Base-by-base conservation (phyloP, 2,329 filamentous ascomycete genomes). In the Eutypa lata region DNA sequence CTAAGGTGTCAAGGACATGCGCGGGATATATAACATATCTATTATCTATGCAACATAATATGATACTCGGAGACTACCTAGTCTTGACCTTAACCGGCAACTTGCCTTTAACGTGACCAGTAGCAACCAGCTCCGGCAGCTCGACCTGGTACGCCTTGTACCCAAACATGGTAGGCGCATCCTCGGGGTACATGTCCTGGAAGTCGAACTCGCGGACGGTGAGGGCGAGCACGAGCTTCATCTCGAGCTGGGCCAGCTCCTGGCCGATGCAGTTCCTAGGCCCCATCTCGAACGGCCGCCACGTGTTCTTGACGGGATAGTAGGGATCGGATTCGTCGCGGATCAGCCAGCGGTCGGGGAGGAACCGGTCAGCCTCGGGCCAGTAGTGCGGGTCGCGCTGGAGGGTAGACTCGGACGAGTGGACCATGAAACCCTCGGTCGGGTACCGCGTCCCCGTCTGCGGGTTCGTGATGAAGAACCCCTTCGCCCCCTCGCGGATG, bases 261-360 rank as follows among this genome's bases (percentile, higher is more conserved):
- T 83, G 78, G 1, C 80, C 81, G n/a, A 84, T 74, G 57, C 81
- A 84, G 26, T 73, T 76, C 14, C 81, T 64, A 2, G 73, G 73
- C 0, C 81, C 80, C 47, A 76, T 71, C 57, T 79, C 76, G 59
- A 84, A 84, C 0, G 79, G 73, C 16, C 80, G 70, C 71, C 73
- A 84, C 1, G 78, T 76, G 52, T 75, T 73, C 47, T 74, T 74
- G 5, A 62, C 58, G 19, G 69, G 62, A 59, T 73, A 63, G 58
- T 72, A 53, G 57, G 65, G 60, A 50, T 73, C 61, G 45, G 56
- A 55, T 33, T 62, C 53, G 18, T 61, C 57, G 24, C 60, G 57
- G 14, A 64, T 59, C 16, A 75, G 62, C 61, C 72, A 78, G 3
- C 75, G 70, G 48, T 77, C 74, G 0, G 76, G 75, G 3, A 74